Conservation (phyloP, 2,329 filamentous ascomycete species). For the Fusarium drepaniforme region DNA sequence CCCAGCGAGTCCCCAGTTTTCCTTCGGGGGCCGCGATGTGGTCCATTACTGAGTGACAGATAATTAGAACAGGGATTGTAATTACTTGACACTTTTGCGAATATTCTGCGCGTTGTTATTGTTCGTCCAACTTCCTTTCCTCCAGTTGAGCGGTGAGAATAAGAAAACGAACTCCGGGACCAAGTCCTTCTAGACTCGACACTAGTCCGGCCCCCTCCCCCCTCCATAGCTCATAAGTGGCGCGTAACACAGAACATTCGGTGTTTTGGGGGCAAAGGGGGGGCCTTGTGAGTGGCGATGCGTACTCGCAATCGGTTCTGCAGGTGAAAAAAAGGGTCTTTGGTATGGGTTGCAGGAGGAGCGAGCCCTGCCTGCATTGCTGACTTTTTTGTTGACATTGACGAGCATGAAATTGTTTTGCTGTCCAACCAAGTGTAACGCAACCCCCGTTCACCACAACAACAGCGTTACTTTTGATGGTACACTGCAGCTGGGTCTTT, state of each 20-base stretch:
- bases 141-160: slow-evolving; percentile 25
- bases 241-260: slow-evolving; percentile 19
- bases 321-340: neutral
- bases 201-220: slow-evolving; percentile 24
- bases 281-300: slow-evolving; percentile 16
- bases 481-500: neutral
- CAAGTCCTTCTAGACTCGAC: neutral
- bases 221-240: slow-evolving; percentile 10
- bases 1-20: slow-evolving; percentile 26
- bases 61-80: neutral
- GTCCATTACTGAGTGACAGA: neutral
- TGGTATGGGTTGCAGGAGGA: neutral
- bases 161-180: neutral
- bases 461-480: slow-evolving; percentile 22
- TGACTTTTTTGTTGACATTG: slow-evolving; percentile 3
- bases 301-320: neutral
- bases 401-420: neutral
- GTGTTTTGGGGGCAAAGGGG: slow-evolving; percentile 15
- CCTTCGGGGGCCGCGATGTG: slow-evolving; percentile 31
- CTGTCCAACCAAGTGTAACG: slow-evolving; percentile 1
- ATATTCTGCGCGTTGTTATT: neutral
- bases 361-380: neutral
- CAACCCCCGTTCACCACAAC: slow-evolving; percentile 15
- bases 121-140: neutral
- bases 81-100: neutral